These are phyloP conservation scores for Gracilaria domingensis DNA, from an alignment of 23 red algal species.

Conservation along the genomic window DNA sequence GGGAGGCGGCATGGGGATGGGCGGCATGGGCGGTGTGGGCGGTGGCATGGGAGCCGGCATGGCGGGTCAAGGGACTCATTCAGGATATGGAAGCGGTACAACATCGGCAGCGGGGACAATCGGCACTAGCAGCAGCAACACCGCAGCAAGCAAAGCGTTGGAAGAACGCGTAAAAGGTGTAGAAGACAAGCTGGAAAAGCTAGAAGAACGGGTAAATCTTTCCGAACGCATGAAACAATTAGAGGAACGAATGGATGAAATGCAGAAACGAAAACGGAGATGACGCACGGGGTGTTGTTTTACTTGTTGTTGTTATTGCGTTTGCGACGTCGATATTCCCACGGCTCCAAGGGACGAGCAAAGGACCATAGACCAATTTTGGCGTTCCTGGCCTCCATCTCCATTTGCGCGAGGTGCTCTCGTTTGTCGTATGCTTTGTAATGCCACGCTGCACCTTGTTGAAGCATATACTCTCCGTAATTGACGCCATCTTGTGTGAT, in stretches of 20 bases:
- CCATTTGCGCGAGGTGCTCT: slow-evolving; percentile 33
- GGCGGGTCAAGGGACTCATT: no score
- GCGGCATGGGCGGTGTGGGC: slow-evolving; percentile 25
- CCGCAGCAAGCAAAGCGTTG: slow-evolving; percentile 8
- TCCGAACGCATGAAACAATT: slow-evolving; percentile 67
- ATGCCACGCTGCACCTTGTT: slow-evolving; percentile 67
- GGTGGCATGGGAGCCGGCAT: slow-evolving; percentile 35
- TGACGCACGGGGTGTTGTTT: not conserved
- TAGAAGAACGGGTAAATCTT: slow-evolving; percentile 74
- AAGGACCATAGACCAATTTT: slow-evolving; percentile 50
- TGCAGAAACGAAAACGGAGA: slow-evolving; percentile 61
- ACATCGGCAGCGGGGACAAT: not conserved
- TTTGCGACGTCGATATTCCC: slow-evolving; percentile 60
- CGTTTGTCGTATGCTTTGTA: slow-evolving; percentile 71
- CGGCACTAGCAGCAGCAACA: not conserved
- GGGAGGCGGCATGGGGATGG: slow-evolving; percentile 21
- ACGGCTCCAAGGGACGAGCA: slow-evolving; percentile 49
- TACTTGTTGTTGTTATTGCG: slow-evolving; percentile 39
- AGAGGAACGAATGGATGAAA: slow-evolving; percentile 64
- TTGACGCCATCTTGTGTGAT: slow-evolving; percentile 39
- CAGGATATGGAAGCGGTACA: no score
- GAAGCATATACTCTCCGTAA: slow-evolving; percentile 58
- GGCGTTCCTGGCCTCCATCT: slow-evolving; percentile 26
- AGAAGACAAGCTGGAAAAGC: slow-evolving; percentile 68
- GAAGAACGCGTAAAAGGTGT: slow-evolving; percentile 53